Percentiles rank a stretch among this genome's conserved stretches.
Conservation (phyloP, 306 rosid species). For the Trifolium dubium region DNA sequence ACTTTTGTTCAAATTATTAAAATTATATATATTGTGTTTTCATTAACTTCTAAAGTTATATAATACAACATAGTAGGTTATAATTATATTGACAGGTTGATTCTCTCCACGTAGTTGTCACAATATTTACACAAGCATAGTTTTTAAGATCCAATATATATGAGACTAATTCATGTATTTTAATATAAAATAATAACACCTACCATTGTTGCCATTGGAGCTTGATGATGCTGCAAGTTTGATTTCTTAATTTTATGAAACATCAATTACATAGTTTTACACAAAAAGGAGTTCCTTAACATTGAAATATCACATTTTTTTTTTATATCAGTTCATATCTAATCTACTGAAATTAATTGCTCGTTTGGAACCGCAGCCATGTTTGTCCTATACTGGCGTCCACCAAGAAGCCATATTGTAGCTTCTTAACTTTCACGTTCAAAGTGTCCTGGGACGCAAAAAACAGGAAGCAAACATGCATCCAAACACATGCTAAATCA, state of each 20-base stretch:
- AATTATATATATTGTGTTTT: too few relatives aligned
- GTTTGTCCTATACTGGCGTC: background rate
- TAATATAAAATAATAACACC: too few relatives aligned
- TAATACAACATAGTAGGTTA: too few relatives aligned
- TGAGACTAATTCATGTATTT: too few relatives aligned
- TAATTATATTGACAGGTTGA: too few relatives aligned
- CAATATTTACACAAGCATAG: too few relatives aligned
- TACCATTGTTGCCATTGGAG: background rate
- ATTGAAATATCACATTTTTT: too few relatives aligned
- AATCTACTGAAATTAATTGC: background rate
- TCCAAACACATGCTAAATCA: constrained; percentile 36
- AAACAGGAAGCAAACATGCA: background rate
- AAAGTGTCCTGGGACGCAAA: background rate
- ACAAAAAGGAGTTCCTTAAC: background rate
- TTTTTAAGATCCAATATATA: background rate
- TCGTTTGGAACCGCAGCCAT: background rate
- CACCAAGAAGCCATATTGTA: background rate
- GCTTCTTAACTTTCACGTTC: background rate
- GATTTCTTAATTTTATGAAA: background rate
- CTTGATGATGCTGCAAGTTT: background rate
- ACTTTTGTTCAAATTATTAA: too few relatives aligned
- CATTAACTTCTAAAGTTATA: too few relatives aligned
- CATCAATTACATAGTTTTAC: background rate
- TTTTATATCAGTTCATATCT: background rate
- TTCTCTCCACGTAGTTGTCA: too few relatives aligned